Evolutionary conservation across 306 rosid species (phyloP).

Genomic region (Oemleria cerasiformis): DNA sequence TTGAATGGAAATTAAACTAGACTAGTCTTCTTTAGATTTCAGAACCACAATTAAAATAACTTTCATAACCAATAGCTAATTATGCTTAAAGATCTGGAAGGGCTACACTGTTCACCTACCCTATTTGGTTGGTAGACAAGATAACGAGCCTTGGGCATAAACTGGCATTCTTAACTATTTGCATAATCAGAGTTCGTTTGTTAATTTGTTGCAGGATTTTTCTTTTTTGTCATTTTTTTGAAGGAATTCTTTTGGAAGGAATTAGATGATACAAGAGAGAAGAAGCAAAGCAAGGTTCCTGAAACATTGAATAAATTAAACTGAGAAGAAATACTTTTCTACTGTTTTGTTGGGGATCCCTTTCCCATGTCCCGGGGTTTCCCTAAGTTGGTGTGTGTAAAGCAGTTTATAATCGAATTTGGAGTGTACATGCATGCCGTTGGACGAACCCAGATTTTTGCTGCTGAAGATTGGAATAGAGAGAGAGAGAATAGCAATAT

Average conservation of each 20-base stretch:
- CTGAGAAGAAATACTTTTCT: conserved; percentile 25
- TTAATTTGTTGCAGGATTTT: conserved; percentile 36
- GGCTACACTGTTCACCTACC: neutral
- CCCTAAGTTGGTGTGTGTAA: conserved; percentile 29
- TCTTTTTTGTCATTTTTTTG: neutral
- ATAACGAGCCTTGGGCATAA: neutral
- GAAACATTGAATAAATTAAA: conserved; percentile 34
- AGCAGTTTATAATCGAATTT: conserved; percentile 33
- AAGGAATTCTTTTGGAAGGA: conserved; percentile 41
- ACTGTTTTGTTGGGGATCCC: conserved; percentile 32
- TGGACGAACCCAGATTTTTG: conserved; percentile 30
- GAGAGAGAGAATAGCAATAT: conserved; percentile 27
- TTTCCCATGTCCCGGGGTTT: conserved; percentile 29
- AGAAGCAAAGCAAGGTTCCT: conserved; percentile 27
- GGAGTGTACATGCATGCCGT: conserved; percentile 37
- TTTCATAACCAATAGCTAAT: neutral
- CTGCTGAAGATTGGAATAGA: conserved; percentile 42
- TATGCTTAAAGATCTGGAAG: neutral
- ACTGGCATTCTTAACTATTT: neutral
- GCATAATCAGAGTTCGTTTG: conserved; percentile 2
- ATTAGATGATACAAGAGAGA: conserved; percentile 25
- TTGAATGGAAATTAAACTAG: neutral
- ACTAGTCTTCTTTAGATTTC: neutral
- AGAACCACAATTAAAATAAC: neutral
- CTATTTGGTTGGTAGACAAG: neutral